Evolutionary conservation across 164 flowering plant genomes (phyloP).

Genomic region (Nymphaea colorata): DNA sequence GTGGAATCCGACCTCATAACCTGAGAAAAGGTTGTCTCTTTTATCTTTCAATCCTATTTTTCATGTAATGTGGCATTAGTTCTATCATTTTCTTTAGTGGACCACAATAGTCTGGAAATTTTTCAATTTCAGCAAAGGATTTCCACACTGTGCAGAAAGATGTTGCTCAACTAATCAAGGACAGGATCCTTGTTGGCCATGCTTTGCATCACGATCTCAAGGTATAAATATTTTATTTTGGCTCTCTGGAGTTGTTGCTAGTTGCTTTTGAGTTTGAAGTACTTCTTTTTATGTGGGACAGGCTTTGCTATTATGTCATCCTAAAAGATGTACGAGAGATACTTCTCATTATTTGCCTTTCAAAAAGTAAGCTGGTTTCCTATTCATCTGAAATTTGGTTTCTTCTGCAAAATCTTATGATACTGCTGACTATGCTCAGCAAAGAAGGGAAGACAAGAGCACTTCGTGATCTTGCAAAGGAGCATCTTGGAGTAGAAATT

Average conservation of each 20-base stretch:
- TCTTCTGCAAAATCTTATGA: not conserved
- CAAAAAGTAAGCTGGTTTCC: constrained; percentile 32
- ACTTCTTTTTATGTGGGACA: constrained; percentile 14
- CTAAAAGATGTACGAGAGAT: constrained; percentile 72
- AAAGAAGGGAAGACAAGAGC: constrained; percentile 62
- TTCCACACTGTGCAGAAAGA: constrained; percentile 55
- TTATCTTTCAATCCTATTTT: no score
- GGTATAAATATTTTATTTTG: constrained; percentile 20
- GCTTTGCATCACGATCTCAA: constrained; percentile 84
- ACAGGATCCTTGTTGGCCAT: constrained; percentile 87
- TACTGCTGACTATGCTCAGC: constrained; percentile 1
- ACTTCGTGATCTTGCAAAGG: constrained; percentile 60
- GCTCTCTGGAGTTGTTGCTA: not conserved
- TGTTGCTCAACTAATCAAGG: constrained; percentile 74
- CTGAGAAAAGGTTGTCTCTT: constrained; percentile 55
- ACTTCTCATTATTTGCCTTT: constrained; percentile 67
- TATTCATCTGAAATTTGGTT: not conserved
- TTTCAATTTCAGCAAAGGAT: constrained; percentile 51
- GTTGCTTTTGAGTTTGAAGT: not conserved
- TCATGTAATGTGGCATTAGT: no score
- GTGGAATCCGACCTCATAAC: constrained; percentile 82
- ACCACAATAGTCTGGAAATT: no score
- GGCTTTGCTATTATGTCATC: constrained; percentile 78
- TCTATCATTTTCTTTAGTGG: no score
- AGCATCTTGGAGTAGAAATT: constrained; percentile 63